Percentiles rank a stretch among this genome's conserved stretches.
Conservation (phyloP, 768 basidiomycete genomes). For the Candolleomyces aberdarensis region DNA sequence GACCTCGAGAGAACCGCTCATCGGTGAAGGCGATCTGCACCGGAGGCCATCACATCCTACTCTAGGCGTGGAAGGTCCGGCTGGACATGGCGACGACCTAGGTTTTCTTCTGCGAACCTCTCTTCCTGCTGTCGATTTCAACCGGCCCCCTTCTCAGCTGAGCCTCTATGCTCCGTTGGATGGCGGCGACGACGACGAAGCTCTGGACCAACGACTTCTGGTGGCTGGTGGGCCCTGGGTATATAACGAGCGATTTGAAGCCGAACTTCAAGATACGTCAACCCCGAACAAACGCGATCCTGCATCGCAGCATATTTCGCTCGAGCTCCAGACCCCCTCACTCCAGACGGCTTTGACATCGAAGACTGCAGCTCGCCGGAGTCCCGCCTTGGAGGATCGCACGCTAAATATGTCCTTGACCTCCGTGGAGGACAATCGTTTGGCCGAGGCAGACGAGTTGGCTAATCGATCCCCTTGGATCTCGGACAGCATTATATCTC, state of each 20-base stretch:
- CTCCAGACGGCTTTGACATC: neutral
- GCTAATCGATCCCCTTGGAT: constrained; percentile 27
- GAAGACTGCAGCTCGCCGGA: neutral
- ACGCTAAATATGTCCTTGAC: constrained; percentile 7
- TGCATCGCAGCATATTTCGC: neutral
- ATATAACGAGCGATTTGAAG: neutral
- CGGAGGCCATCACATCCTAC: constrained; percentile 5
- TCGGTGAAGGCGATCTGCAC: neutral
- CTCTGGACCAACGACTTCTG: neutral
- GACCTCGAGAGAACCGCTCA: no score
- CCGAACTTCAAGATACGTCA: neutral
- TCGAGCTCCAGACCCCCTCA: neutral
- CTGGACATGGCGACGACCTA: neutral
- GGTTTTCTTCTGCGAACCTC: constrained; percentile 20
- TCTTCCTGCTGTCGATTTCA: constrained; percentile 33
- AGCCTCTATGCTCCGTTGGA: constrained; percentile 17
- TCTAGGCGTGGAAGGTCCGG: neutral
- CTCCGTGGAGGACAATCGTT: neutral
- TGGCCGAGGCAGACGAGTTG: neutral
- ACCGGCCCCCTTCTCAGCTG: constrained; percentile 40
- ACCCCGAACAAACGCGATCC: constrained; percentile 1
- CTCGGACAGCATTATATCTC: constrained; percentile 42
- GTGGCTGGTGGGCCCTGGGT: neutral
- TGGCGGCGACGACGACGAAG: constrained; percentile 15
- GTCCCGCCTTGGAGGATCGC: neutral